These are phyloP conservation scores for Flaveria sonorensis DNA, from an alignment of 129 eudicot species.

Conservation along the genomic window DNA sequence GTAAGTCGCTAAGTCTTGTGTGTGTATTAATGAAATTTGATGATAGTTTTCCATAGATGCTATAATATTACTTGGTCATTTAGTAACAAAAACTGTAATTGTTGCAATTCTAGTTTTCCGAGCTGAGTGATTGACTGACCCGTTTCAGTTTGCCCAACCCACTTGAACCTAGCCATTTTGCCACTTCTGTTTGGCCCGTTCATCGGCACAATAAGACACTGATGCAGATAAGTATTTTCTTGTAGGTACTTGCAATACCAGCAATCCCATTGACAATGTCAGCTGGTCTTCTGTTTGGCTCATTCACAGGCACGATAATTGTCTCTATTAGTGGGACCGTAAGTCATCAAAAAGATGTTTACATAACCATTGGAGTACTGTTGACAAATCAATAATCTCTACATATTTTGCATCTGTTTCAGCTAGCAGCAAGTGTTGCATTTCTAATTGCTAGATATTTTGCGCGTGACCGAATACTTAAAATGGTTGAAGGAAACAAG, in stretches of 20 bases:
- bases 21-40: conserved; percentile 1
- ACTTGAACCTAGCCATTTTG: background rate
- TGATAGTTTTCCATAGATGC: background rate
- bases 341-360: conserved; percentile 36
- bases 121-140: background rate
- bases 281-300: conserved; percentile 95
- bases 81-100: background rate
- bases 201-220: background rate
- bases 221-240: conserved; percentile 1
- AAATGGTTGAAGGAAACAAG: conserved; percentile 95
- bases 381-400: conserved; percentile 18
- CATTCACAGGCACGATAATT: conserved; percentile 82
- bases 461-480: conserved; percentile 99
- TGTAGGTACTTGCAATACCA: conserved; percentile 93
- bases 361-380: background rate
- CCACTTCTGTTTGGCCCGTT: background rate
- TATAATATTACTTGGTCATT: background rate
- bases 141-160: background rate
- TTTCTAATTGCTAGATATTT: conserved; percentile 98
- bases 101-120: background rate
- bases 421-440: conserved; percentile 97
- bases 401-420: conserved; percentile 26
- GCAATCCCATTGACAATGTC: conserved; percentile 98
- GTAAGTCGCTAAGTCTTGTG: conserved; percentile 50
- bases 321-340: conserved; percentile 99